These are phyloP conservation scores for Penicillium psychrofluorescens DNA, from an alignment of 495 filamentous ascomycete species.

Conservation along the genomic window DNA sequence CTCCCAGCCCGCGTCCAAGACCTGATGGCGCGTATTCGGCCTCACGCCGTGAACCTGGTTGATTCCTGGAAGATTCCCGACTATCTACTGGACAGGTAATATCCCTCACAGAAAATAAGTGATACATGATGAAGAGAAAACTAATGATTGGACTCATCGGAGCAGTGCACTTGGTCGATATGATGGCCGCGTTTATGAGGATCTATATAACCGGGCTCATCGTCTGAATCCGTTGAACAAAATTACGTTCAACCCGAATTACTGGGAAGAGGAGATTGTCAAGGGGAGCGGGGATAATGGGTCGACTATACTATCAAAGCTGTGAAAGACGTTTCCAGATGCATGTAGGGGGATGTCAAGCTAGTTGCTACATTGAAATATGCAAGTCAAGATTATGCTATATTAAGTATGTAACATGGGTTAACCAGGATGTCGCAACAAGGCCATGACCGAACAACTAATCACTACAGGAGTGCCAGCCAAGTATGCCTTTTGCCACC, in stretches of 20 bases:
- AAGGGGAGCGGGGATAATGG: conserved; percentile 24
- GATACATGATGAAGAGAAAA: too few relatives aligned
- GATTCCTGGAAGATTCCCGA: conserved; percentile 44
- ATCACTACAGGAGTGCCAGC: too few relatives aligned
- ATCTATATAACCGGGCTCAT: conserved; percentile 39
- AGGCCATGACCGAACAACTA: too few relatives aligned
- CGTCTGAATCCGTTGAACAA: conserved; percentile 39
- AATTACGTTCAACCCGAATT: conserved; percentile 40
- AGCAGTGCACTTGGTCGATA: conserved; percentile 34
- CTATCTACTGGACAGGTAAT: conserved; percentile 36
- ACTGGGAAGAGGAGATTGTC: conserved; percentile 44
- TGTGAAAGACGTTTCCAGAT: conserved; percentile 4
- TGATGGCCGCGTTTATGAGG: conserved; percentile 44
- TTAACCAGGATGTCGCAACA: too few relatives aligned
- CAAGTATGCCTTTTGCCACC: too few relatives aligned
- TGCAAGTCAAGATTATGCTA: too few relatives aligned
- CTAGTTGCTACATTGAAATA: too few relatives aligned
- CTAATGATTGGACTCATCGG: too few relatives aligned
- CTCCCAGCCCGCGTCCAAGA: conserved; percentile 29
- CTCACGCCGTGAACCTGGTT: conserved; percentile 41
- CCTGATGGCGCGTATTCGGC: conserved; percentile 34
- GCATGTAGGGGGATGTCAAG: too few relatives aligned
- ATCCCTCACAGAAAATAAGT: too few relatives aligned
- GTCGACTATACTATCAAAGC: conserved; percentile 15
- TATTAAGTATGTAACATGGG: too few relatives aligned